Evolutionary conservation across 1,139 yeast genomes (phyloP).

Genomic region (Yamadazyma dendronema): DNA sequence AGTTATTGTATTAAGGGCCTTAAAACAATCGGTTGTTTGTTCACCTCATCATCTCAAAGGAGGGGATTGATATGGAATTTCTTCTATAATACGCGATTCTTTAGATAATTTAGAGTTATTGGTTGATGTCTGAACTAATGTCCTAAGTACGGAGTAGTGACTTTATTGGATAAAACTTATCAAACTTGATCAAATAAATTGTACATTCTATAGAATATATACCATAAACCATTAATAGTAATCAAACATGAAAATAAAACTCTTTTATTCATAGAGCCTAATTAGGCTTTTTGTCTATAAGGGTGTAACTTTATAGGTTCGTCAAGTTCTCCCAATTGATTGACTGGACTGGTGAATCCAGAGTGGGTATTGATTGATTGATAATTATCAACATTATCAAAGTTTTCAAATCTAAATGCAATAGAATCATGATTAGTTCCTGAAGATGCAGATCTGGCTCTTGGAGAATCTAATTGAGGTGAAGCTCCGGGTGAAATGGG

Average conservation of each 20-base stretch:
- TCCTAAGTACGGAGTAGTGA: too few relatives aligned
- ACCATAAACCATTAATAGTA: not conserved
- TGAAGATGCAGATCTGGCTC: slow-evolving; percentile 1
- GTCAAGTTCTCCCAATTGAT: slow-evolving; percentile 10
- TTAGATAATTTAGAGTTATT: too few relatives aligned
- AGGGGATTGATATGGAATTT: not conserved
- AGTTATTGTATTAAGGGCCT: too few relatives aligned
- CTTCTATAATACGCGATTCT: too few relatives aligned
- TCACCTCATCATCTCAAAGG: too few relatives aligned
- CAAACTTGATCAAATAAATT: too few relatives aligned
- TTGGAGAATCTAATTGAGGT: not conserved
- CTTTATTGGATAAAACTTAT: too few relatives aligned
- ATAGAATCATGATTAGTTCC: slow-evolving; percentile 3
- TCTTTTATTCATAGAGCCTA: too few relatives aligned
- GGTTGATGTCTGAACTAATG: too few relatives aligned
- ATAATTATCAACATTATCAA: slow-evolving; percentile 7
- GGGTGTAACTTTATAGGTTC: slow-evolving; percentile 12
- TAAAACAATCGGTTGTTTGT: too few relatives aligned
- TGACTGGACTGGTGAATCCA: slow-evolving; percentile 7
- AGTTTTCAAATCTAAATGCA: slow-evolving; percentile 7
- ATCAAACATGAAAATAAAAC: not conserved
- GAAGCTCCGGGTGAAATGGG: not conserved
- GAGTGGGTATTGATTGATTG: slow-evolving; percentile 9
- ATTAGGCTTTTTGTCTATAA: slow-evolving; percentile 8
- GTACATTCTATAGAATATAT: not conserved